Conservation (phyloP, 805 yeast genomes). For the Hanseniaspora thailandica region DNA sequence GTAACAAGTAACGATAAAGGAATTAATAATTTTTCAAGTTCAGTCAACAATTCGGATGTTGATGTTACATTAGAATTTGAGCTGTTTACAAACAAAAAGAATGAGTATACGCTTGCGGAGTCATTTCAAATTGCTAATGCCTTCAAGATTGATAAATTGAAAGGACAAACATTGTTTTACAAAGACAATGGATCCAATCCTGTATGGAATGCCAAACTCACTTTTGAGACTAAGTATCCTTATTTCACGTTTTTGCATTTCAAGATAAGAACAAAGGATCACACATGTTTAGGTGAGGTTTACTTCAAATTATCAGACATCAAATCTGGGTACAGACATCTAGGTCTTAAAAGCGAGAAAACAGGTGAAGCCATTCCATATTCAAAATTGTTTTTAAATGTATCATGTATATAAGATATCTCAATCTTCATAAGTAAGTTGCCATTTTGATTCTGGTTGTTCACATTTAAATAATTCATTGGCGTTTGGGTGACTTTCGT, state of each 20-base stretch:
- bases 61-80: constrained; percentile 24
- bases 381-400: constrained; percentile 41
- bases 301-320: constrained; percentile 52
- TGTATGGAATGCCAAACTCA: constrained; percentile 52
- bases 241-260: constrained; percentile 48
- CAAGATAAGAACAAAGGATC: constrained; percentile 35
- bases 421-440: neutral
- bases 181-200: constrained; percentile 79
- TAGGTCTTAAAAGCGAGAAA: constrained; percentile 60
- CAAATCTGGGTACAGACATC: constrained; percentile 69
- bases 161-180: constrained; percentile 28
- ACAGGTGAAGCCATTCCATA: constrained; percentile 64
- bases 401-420: neutral
- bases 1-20: neutral
- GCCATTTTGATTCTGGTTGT: neutral
- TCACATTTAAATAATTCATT: constrained; percentile 7
- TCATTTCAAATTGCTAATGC: constrained; percentile 24
- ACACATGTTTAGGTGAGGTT: constrained; percentile 41
- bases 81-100: constrained; percentile 16
- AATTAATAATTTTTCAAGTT: neutral
- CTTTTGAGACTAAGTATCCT: constrained; percentile 31
- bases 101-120: constrained; percentile 17
- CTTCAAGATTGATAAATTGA: constrained; percentile 14
- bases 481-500: constrained; percentile 4
- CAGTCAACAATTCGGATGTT: constrained; percentile 21